phyloP scores from a whole-genome alignment of 225 moss, liverwort and hornwort species.

The Straminergon stramineum region DNA sequence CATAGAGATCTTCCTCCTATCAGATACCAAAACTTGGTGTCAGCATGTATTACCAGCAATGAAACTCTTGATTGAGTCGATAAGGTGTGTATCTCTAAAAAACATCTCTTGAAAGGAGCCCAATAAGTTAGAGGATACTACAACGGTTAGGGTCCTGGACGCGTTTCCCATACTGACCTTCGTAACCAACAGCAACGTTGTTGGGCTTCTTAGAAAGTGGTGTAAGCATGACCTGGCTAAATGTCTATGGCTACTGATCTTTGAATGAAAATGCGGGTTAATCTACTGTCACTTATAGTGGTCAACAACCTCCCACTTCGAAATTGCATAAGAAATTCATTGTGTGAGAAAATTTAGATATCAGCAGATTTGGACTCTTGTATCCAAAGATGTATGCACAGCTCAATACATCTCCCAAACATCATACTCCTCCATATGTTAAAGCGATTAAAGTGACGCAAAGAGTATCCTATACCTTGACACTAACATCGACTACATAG shows the following conservation, averaged over 20 bases:
- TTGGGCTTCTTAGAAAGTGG: neutral
- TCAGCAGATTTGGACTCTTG: neutral
- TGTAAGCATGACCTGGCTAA: neutral
- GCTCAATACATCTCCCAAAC: neutral
- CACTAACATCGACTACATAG: neutral
- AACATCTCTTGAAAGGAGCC: neutral
- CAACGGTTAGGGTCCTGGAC: neutral
- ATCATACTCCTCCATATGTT: neutral
- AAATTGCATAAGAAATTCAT: neutral
- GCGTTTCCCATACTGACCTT: neutral
- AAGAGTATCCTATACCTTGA: neutral
- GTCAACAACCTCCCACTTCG: neutral
- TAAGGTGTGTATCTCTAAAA: neutral
- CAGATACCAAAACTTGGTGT: neutral
- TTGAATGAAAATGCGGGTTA: neutral
- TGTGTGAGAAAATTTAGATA: neutral
- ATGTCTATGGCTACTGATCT: neutral
- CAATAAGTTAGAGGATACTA: neutral
- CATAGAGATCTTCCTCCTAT: conserved; percentile 60
- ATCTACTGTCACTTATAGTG: neutral
- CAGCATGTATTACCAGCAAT: neutral
- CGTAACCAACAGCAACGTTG: neutral
- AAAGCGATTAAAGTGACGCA: neutral
- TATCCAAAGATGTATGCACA: neutral
- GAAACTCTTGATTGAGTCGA: neutral